Evolutionary conservation across 83 land plant species (phyloP), one percentile per base, ranked within the genome.

Genomic region (Isoetes engelmannii): DNA sequence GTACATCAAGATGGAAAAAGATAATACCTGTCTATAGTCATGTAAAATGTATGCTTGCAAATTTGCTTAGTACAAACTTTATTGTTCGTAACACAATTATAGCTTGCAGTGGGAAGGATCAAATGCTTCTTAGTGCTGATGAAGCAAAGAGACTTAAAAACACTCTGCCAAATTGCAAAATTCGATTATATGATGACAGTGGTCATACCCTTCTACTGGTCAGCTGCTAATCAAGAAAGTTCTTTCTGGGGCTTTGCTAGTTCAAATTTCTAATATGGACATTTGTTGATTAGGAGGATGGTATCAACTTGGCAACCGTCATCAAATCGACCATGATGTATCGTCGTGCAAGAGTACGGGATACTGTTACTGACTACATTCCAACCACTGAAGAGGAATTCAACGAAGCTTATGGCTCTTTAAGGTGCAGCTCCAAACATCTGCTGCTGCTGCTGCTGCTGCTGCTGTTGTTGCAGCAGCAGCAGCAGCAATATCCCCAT

Each of bases 171-270:
- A 85, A 82, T 48, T 94, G 99, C 69, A 82, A 45, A 72, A 74
- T 86, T 54, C 90, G 97, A 20, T 42, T 75, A 64, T 94, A 84
- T 77, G 85, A 82, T 56, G 90, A 86, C 66, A 86, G 79, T 71
- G 99, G 99, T 19, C 99, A 94, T 69, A 86, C 88, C 47, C 78
- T 94, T 20, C 69, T 94, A 68, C 49, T 91, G 97, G 99, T 94
- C 64, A 20, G 87, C 75, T 4, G 43, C 53, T 13, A 56, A 61
- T 48, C 50, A 13, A 28, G n/a, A 28, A 28, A 28, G 37, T 28
- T 28, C 2, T 28, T 0, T 28, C 37, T 28, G 37, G 37, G 37
- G 2, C 2, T 0, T 2, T 0, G 37, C 37, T 28, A 28, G 37
- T 28, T 28, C 37, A 28, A 28, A 28, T 60, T 17, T 60, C 12